Percentiles rank a stretch among this genome's conserved stretches.
These are phyloP conservation scores for Auricularia heimuer DNA, from an alignment of 768 basidiomycete genomes.

Conservation along the genomic window DNA sequence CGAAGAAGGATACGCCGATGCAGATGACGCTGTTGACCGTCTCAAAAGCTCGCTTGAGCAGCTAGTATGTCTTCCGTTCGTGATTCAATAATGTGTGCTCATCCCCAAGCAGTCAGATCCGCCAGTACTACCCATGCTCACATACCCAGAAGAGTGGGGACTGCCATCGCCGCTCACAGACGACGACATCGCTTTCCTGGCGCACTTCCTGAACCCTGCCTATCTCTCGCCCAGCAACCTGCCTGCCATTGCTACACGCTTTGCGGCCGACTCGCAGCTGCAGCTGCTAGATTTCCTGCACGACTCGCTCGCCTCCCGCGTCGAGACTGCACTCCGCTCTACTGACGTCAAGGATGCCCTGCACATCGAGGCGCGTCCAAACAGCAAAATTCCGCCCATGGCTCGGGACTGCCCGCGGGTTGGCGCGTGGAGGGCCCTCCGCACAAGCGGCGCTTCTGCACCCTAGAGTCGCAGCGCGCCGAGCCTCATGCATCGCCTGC, in stretches of 20 bases:
- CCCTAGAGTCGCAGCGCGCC: conserved; percentile 30
- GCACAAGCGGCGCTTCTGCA: conserved; percentile 89
- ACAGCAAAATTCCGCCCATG: conserved; percentile 52
- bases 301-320: conserved; percentile 51
- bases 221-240: conserved; percentile 81
- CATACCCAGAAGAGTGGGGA: conserved; percentile 29
- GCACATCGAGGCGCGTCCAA: conserved; percentile 30
- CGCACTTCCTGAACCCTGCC: conserved; percentile 77
- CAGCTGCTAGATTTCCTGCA: conserved; percentile 82
- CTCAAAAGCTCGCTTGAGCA: conserved; percentile 83
- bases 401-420: conserved; percentile 40
- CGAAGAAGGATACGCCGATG: conserved; percentile 73
- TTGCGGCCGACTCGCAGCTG: conserved; percentile 78
- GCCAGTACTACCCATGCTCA: conserved; percentile 25
- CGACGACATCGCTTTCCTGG: conserved; percentile 61
- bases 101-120: conserved; percentile 13
- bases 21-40: conserved; percentile 31
- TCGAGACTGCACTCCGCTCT: conserved; percentile 56
- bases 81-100: conserved; percentile 9
- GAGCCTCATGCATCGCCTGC: conserved; percentile 26
- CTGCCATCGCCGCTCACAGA: conserved; percentile 47
- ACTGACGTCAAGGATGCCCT: conserved; percentile 58
- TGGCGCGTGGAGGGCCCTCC: conserved; percentile 83
- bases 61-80: conserved; percentile 49
- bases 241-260: conserved; percentile 66